Evolutionary conservation across 495 filamentous ascomycete species (phyloP).

Genomic region (Xylaria grammica): DNA sequence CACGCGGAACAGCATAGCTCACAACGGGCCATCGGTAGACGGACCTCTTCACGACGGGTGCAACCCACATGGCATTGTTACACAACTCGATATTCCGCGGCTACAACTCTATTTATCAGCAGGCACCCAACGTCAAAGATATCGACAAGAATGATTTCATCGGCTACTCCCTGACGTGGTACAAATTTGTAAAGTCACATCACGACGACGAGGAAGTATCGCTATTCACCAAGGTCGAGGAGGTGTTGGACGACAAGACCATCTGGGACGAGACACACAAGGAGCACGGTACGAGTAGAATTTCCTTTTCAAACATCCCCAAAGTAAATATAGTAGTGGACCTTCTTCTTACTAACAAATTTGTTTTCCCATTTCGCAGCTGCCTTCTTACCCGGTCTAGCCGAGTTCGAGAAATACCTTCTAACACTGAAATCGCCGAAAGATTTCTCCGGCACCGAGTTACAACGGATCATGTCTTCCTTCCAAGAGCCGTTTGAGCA

Average conservation of each 20-base stretch:
- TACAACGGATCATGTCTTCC: constrained; percentile 51
- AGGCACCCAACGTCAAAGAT: constrained; percentile 49
- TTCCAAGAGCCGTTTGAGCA: constrained; percentile 54
- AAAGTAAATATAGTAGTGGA: no score
- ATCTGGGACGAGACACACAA: constrained; percentile 54
- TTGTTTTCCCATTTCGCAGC: constrained; percentile 33
- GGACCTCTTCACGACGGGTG: constrained; percentile 56
- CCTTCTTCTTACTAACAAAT: neutral
- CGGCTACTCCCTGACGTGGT: constrained; percentile 57
- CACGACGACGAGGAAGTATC: constrained; percentile 59
- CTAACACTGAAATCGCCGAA: constrained; percentile 35
- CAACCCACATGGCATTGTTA: constrained; percentile 64
- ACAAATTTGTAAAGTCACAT: constrained; percentile 58
- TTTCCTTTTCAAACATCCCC: no score
- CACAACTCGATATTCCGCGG: constrained; percentile 65
- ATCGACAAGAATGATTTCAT: constrained; percentile 55
- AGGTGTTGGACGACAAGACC: constrained; percentile 49
- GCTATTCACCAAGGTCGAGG: constrained; percentile 59
- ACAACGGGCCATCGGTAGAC: constrained; percentile 33
- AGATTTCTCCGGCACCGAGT: constrained; percentile 49
- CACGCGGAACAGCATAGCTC: neutral
- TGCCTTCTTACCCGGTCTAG: constrained; percentile 55
- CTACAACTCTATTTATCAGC: constrained; percentile 64
- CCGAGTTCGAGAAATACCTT: constrained; percentile 55
- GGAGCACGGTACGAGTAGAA: constrained; percentile 57